Percentiles rank a stretch among this genome's conserved stretches.
Evolutionary conservation across 805 yeast species (phyloP).

Genomic region (Saturnispora bothae): DNA sequence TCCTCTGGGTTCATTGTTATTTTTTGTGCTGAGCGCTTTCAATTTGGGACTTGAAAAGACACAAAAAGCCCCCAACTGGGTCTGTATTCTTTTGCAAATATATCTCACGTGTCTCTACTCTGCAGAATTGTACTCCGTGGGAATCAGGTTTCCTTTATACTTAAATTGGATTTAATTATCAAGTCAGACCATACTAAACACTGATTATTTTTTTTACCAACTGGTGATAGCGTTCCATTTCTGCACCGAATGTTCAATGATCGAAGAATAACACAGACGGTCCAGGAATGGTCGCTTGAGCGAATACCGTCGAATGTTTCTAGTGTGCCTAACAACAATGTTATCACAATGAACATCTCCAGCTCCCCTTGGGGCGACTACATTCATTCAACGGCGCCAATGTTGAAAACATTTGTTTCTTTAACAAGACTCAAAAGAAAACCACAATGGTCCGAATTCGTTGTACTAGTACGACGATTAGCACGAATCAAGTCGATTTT

Average conservation of each 20-base stretch:
- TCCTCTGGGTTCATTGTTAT: constrained; percentile 4
- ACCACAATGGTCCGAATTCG: not conserved
- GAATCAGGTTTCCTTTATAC: constrained; percentile 2
- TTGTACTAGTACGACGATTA: not conserved
- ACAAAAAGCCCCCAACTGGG: not conserved
- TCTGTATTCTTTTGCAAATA: constrained; percentile 1
- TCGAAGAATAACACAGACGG: no score
- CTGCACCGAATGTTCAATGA: no score
- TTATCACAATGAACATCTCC: constrained; percentile 1
- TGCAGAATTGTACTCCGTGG: not conserved
- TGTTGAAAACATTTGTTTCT: no score
- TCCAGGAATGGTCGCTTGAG: no score
- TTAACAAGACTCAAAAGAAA: no score
- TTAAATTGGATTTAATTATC: no score
- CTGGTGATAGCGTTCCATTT: no score
- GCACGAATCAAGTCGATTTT: not conserved
- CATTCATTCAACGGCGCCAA: constrained; percentile 1
- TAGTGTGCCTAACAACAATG: no score
- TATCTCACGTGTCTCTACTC: constrained; percentile 1
- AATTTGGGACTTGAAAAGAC: constrained; percentile 1
- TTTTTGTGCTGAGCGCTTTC: constrained; percentile 2
- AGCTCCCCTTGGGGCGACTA: constrained; percentile 3
- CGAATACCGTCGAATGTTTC: no score
- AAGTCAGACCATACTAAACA: no score
- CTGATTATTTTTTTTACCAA: no score